Base-by-base conservation (phyloP, 2,329 filamentous ascomycete genomes). In the Ophiostoma pallidulum region DNA sequence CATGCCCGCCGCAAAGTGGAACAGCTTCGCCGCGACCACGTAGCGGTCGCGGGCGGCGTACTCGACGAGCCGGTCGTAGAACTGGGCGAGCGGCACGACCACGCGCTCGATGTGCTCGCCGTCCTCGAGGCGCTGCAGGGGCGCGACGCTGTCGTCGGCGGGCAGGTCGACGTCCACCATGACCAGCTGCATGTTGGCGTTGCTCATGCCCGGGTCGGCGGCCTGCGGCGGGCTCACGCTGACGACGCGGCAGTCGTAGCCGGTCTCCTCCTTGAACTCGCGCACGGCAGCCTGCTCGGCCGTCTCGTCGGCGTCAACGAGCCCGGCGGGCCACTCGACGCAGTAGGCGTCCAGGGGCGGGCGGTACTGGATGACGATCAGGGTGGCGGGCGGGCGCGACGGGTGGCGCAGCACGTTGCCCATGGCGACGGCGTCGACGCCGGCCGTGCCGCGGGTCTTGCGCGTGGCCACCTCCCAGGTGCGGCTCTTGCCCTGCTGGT, bases 101-200 rank as follows among this genome's bases (percentile, higher is more conserved):
- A 80, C 71, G n/a, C 75, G 63, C 62, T 79, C 67, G 51, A 82
- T 81, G 57, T 75, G 71, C 63, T 80, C 77, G 9, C 77, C 77
- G 44, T 79, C 76, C 49, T 81, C 77, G 29, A 80, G 63, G 42
- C 70, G 66, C 62, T 80, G 77, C 63, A 76, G 70, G 0, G 77
- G 77, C 63, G 69, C 62, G 54, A 57, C 54, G 22, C 68, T 65
- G 12, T 66, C 68, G 3, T 66, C 71, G 52, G 72, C 72, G 10
- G 64, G 61, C 46, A 80, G 58, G 43, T 74, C 59, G 13, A 79
- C 75, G 61, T 78, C 74, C 13, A 80, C 74, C 60, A 75, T 77
- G 48, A 73, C 76, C 51, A 80, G 63, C 64, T 77, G 70, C 74
- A 80, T 77, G 55, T 78, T 80, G 43, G 77, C 74, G 48, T 70